Percentiles rank a stretch among this genome's conserved stretches.
phyloP scores from a whole-genome alignment of 768 basidiomycete species.

The Phlebiopsis gigantea region DNA sequence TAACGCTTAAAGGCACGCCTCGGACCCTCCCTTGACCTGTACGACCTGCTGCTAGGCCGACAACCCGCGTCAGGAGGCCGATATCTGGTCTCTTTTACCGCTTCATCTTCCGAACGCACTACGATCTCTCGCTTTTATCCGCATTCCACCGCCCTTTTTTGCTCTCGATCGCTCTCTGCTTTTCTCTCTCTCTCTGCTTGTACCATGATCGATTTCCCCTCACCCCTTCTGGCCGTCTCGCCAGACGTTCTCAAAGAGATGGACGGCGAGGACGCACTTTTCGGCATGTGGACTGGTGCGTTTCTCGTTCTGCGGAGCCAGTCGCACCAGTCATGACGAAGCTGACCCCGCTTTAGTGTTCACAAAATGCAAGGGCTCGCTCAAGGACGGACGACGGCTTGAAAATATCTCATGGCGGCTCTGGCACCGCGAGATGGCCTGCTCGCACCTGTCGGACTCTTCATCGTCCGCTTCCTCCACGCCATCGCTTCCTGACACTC shows the following conservation, averaged over 20 bases:
- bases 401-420: conserved; percentile 89
- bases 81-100: neutral
- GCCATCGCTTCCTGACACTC: conserved; percentile 19
- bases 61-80: neutral
- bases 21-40: neutral
- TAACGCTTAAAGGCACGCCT: neutral
- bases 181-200: conserved; percentile 8
- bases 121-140: conserved; percentile 8
- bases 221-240: conserved; percentile 61
- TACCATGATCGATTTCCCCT: conserved; percentile 50
- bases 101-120: neutral
- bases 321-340: neutral
- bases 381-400: conserved; percentile 74
- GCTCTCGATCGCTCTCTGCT: conserved; percentile 10
- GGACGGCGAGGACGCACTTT: conserved; percentile 63
- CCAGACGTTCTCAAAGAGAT: conserved; percentile 63
- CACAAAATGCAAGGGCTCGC: conserved; percentile 73
- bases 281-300: conserved; percentile 64
- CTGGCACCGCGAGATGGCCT: conserved; percentile 64
- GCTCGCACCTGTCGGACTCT: conserved; percentile 26
- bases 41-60: neutral
- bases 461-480: conserved; percentile 24
- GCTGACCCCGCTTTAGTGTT: conserved; percentile 50
- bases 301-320: conserved; percentile 15
- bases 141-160: conserved; percentile 4